Conservation (phyloP, 371 early-diverging fungal genomes). For the Funneliformis caledonium region DNA sequence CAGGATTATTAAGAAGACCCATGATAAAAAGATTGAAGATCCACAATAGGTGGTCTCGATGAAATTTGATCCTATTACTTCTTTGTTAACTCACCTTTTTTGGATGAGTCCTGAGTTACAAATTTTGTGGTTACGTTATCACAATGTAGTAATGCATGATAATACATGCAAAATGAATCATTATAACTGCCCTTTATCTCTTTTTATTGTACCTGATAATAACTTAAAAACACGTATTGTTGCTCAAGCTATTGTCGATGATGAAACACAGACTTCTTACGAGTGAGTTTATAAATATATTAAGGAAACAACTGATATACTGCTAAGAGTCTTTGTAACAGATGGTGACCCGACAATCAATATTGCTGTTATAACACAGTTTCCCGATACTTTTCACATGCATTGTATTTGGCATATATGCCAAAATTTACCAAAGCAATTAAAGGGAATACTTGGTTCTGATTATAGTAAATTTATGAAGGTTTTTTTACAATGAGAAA, state of each 20-base stretch:
- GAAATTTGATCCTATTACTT: background rate
- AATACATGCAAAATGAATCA: background rate
- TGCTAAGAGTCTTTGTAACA: background rate
- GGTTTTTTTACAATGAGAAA: background rate
- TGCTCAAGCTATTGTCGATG: background rate
- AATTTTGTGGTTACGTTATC: background rate
- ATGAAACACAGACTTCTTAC: background rate
- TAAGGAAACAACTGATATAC: background rate
- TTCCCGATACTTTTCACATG: background rate
- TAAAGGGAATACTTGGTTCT: background rate
- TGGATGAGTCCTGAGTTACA: too few relatives aligned
- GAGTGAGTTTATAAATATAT: background rate
- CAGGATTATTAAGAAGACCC: background rate
- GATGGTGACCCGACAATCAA: background rate
- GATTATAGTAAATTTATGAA: background rate
- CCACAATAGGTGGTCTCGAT: background rate
- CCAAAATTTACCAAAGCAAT: conserved; percentile 1
- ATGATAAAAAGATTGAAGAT: conserved; percentile 9
- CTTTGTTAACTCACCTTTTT: background rate
- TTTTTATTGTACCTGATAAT: too few relatives aligned
- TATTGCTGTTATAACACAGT: background rate
- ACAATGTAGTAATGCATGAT: background rate
- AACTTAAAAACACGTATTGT: background rate
- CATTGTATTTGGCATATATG: background rate
- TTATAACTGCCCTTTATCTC: background rate